phyloP scores from a whole-genome alignment of 2,329 filamentous ascomycete species.

The Didymella keratinophila region DNA sequence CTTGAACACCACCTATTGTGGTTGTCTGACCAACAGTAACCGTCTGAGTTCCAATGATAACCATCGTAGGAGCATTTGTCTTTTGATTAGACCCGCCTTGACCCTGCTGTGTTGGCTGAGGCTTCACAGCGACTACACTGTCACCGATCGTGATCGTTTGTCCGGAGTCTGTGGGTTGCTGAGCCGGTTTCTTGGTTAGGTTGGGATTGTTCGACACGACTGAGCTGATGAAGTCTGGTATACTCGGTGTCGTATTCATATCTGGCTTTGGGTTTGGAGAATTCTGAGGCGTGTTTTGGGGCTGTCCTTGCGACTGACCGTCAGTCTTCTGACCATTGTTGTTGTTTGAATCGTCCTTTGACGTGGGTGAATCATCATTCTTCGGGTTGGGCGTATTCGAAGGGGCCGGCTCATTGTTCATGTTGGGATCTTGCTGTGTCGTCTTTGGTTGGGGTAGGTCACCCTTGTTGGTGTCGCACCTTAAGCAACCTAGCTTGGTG shows the following conservation, averaged over 20 bases:
- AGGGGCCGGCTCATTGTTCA: slow-evolving; percentile 9
- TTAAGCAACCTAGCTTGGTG: slow-evolving; percentile 39
- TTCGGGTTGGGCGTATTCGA: slow-evolving; percentile 9
- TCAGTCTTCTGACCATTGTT: slow-evolving; percentile 13
- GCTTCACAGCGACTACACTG: slow-evolving; percentile 25
- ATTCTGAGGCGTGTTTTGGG: slow-evolving; percentile 11
- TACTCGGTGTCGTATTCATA: slow-evolving; percentile 15
- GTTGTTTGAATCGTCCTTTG: slow-evolving; percentile 2
- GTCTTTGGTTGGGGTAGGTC: slow-evolving; percentile 13
- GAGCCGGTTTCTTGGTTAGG: slow-evolving; percentile 13
- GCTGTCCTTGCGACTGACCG: slow-evolving; percentile 6
- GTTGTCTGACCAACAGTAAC: slow-evolving; percentile 42
- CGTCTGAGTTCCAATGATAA: slow-evolving; percentile 40
- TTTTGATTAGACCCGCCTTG: slow-evolving; percentile 19
- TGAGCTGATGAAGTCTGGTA: slow-evolving; percentile 26
- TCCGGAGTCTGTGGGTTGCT: slow-evolving; percentile 10
- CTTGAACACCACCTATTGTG: slow-evolving; percentile 43
- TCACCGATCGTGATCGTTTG: slow-evolving; percentile 37
- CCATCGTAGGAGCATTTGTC: slow-evolving; percentile 21
- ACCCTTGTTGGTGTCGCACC: slow-evolving; percentile 20
- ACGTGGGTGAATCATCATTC: slow-evolving; percentile 5
- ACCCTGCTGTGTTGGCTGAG: slow-evolving; percentile 27
- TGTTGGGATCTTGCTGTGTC: slow-evolving; percentile 10
- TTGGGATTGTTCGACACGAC: slow-evolving; percentile 26
- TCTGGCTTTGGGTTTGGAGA: slow-evolving; percentile 1